Conservation (phyloP, 495 filamentous ascomycete species). For the Penicillium salamii region DNA sequence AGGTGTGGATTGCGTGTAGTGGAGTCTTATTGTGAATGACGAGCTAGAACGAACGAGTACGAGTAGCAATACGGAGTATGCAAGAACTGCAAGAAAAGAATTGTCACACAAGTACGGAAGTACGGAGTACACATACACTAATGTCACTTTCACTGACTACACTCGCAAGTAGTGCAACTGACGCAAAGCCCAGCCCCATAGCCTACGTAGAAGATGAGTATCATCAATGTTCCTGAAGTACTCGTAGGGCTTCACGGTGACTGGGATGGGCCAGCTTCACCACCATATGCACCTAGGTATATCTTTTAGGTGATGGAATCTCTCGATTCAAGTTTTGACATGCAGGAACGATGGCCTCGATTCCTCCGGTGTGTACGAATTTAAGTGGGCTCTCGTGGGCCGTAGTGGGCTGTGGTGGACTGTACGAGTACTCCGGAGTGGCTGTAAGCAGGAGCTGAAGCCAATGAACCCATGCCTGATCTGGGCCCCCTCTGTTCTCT, state of each 20-base stretch:
- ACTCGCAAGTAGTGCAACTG: background rate
- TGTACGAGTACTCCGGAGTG: too few species aligned
- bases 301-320: slow-evolving; percentile 1
- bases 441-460: background rate
- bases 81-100: background rate
- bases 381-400: too few species aligned
- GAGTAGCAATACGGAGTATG: background rate
- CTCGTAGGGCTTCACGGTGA: too few species aligned
- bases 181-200: background rate
- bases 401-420: too few species aligned
- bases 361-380: background rate
- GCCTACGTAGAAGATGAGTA: too few species aligned
- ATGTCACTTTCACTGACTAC: background rate
- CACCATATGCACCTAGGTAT: background rate
- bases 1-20: background rate
- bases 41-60: too few species aligned
- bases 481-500: too few species aligned
- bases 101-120: background rate
- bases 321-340: background rate
- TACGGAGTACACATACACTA: too few species aligned
- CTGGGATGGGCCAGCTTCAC: too few species aligned
- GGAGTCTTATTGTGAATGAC: background rate
- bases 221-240: too few species aligned
- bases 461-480: too few species aligned
- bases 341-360: slow-evolving; percentile 3